Evolutionary conservation across 805 yeast genomes (phyloP).

Genomic region (Millerozyma acaciae): DNA sequence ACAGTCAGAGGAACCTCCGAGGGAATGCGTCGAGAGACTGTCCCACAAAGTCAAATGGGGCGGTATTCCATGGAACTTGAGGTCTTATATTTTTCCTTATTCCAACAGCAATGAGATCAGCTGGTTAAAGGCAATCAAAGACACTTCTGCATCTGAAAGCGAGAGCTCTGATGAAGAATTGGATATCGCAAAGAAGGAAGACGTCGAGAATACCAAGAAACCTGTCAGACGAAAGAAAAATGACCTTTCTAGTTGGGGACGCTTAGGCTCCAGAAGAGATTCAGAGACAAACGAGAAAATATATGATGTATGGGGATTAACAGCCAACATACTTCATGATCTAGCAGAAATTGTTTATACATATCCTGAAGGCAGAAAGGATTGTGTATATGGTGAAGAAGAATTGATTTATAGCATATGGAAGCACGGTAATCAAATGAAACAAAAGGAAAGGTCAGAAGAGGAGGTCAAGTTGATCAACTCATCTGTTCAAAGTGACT

Average conservation of each 20-base stretch:
- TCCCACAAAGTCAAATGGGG: constrained; percentile 58
- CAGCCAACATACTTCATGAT: constrained; percentile 76
- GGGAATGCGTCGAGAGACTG: constrained; percentile 30
- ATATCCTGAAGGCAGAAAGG: constrained; percentile 4
- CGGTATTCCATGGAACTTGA: constrained; percentile 61
- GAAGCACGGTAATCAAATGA: constrained; percentile 54
- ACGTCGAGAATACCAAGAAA: constrained; percentile 9
- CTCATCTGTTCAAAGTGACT: constrained; percentile 24
- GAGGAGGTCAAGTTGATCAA: constrained; percentile 54
- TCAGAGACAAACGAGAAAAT: constrained; percentile 41
- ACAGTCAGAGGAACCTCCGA: constrained; percentile 10
- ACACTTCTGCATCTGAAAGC: constrained; percentile 56
- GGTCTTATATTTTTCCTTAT: constrained; percentile 60
- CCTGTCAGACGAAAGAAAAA: constrained; percentile 7
- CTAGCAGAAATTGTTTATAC: constrained; percentile 52
- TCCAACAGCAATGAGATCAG: constrained; percentile 50
- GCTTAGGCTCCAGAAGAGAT: constrained; percentile 35
- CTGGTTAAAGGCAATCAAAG: constrained; percentile 58
- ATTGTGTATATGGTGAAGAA: constrained; percentile 53
- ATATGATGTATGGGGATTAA: constrained; percentile 78
- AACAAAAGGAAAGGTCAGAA: constrained; percentile 40
- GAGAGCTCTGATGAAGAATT: constrained; percentile 28
- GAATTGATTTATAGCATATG: constrained; percentile 57
- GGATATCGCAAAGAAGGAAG: constrained; percentile 7
- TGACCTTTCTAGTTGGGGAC: constrained; percentile 33